Evolutionary conservation across 169 alveolate species (phyloP), one percentile per base, ranked within the genome.

Genomic region (Plasmodium billcollinsi): DNA sequence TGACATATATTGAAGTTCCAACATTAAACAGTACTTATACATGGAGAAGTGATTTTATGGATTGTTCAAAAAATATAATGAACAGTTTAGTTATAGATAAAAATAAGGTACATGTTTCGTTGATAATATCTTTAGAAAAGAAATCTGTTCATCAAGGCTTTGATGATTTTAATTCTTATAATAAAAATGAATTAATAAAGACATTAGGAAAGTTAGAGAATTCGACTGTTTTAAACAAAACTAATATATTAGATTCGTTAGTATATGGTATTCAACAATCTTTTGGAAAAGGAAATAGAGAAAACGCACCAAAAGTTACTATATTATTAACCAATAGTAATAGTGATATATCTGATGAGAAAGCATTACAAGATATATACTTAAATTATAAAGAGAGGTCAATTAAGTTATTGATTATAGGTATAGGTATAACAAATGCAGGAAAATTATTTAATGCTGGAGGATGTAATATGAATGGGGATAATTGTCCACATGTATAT

Each of bases 241-340:
- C 89, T 15, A 76, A 76, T 26, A 63, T 76, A 20, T 24, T 75
- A 18, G 69, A 76, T 20, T 74, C 89, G 6, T 45, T 76, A 65
- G 69, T 49, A 18, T 15, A 63, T n/a, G 89, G 89, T n/a, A 39
- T 76, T n/a, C 63, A 63, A 29, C 89, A 76, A 39, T 49, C 76
- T 4, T 76, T 76, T 76, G 73, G 76, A 67, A 76, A 65, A 49
- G 89, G 89, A 1, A 21, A 76, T 29, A 76, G 89, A 56, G 89
- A 58, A 58, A 67, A 76, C 9, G 89, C 89, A 0, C 89, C 89
- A 12, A 76, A 76, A 54, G 21, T 76, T 49, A 54, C 89, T 24
- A 7, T 76, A 21, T 67, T 76, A 65, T 75, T 76, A 11, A 76
- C 89, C 47, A 47, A 63, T 63, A 76, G 89, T 76, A 49, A 76